Evolutionary conservation across 768 basidiomycete species (phyloP).

Genomic region (Cystofilobasidium ferigula): DNA sequence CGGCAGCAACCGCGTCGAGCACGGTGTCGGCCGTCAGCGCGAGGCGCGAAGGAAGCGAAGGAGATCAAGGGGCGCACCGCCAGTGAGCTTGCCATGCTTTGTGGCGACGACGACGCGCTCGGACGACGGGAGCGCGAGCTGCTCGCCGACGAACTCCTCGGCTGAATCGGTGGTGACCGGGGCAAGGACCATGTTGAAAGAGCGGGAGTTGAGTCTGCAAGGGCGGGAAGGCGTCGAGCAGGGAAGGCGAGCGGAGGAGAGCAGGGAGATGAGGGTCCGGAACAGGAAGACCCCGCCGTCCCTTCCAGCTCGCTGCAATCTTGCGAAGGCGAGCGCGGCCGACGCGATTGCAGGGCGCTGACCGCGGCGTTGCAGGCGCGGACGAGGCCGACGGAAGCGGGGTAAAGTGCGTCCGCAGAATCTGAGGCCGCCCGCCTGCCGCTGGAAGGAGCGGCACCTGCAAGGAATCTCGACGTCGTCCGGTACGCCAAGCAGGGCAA

Average conservation of each 20-base stretch:
- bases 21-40: background rate
- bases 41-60: background rate
- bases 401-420: no score
- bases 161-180: conserved; percentile 26
- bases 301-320: no score
- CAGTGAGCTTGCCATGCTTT: conserved; percentile 27
- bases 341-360: no score
- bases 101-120: conserved; percentile 27
- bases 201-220: background rate
- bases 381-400: no score
- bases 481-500: no score
- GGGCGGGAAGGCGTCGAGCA: background rate
- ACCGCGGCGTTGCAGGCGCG: no score
- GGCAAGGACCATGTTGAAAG: conserved; percentile 9
- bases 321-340: no score
- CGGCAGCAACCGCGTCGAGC: no score
- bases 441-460: no score
- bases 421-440: no score
- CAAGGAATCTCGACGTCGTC: no score
- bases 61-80: conserved; percentile 14
- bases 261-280: background rate
- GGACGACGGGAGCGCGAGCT: conserved; percentile 29
- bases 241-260: background rate
- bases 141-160: conserved; percentile 31
- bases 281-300: no score